A percentile compares a stretch with the other conserved stretches of the same genome.
Evolutionary conservation across 305 asterid genomes (phyloP).

Genomic region (Solanum hybrid): DNA sequence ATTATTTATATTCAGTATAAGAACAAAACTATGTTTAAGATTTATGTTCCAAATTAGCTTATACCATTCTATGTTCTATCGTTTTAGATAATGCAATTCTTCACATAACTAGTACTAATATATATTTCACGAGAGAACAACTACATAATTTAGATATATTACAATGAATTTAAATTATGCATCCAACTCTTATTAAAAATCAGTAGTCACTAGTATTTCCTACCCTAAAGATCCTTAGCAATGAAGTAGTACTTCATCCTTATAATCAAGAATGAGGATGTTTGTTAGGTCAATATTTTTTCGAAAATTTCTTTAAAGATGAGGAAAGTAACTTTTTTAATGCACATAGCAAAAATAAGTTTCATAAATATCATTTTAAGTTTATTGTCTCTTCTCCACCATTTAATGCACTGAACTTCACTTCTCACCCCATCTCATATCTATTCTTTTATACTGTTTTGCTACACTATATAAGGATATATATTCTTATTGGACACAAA

Average conservation of each 20-base stretch:
- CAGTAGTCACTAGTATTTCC: neutral
- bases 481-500: neutral
- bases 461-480: neutral
- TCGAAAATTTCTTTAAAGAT: neutral
- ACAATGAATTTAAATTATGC: neutral
- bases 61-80: neutral
- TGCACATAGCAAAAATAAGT: neutral
- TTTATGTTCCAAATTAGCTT: neutral
- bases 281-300: neutral
- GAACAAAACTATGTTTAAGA: neutral
- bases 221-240: neutral
- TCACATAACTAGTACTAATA: neutral
- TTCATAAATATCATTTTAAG: neutral
- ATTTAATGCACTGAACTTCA: neutral
- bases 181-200: neutral
- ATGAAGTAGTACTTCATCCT: neutral
- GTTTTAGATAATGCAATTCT: neutral
- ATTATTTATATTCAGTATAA: neutral
- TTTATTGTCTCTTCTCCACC: neutral
- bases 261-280: neutral
- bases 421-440: neutral
- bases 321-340: neutral
- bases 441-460: neutral
- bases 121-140: neutral
- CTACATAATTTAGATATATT: neutral